Evolutionary conservation across 169 alveolate species (phyloP), one percentile per base, ranked within the genome.

Genomic region (Blepharisma undulans): DNA sequence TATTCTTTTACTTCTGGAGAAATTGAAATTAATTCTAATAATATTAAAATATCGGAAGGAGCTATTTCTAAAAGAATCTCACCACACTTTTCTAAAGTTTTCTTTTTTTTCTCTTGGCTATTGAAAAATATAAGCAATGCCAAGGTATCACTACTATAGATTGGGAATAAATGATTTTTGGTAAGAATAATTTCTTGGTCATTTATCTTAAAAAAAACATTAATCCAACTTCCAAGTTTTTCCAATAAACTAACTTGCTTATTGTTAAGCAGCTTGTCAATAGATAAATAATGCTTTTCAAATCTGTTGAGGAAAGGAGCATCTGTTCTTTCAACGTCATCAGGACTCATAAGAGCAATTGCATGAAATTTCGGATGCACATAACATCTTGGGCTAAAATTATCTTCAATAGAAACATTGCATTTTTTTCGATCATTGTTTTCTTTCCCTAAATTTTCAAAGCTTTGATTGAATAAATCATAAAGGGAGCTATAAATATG

Each of bases 401-500:
- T 79, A 34, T 92, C 90, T 21, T 94, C 95, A 71, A 93, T 76
- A 1, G 95, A 90, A 59, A 93, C 79, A 76, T 93, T 91, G n/a
- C 94, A 81, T 78, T 93, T 91, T 76, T 88, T 93, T 32, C 60
- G 29, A 10, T 48, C 21, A 5, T 5, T 10, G 12, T 25, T 4
- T 19, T n/a, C 72, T 22, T 8, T 0, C 16, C 84, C 80, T 3
- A 6, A 25, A 48, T 48, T 89, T n/a, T 90, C 82, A 89, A 93
- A 93, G 74, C 92, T 93, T 78, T 93, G 96, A 81, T 93, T 93
- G 81, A 93, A 91, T 80, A 93, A 80, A 88, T 93, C 96, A 86
- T 91, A 93, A 76, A 93, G 48, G 21, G 93, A 88, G 76, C 92
- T 92, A 78, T 93, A 93, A 21, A 93, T 93, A 10, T 80, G 30